phyloP scores from a whole-genome alignment of 495 filamentous ascomycete genomes.

The Neurospora sp. region DNA sequence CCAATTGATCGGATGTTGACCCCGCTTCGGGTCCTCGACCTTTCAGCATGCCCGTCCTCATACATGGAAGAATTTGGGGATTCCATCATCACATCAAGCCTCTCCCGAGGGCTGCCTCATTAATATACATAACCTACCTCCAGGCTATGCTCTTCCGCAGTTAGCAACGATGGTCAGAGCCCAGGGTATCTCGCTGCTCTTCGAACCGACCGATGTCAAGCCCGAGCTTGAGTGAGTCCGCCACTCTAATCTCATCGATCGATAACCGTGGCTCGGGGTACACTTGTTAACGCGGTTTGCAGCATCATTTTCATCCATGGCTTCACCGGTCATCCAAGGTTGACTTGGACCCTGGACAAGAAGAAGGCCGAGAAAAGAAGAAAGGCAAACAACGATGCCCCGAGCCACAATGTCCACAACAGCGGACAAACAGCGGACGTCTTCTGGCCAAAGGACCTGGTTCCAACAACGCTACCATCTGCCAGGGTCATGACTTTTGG shows the following conservation, averaged over 20 bases:
- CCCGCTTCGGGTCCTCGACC: neutral
- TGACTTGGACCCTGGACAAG: constrained; percentile 9
- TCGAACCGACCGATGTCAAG: neutral
- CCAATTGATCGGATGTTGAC: neutral
- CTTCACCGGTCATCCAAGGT: constrained; percentile 13
- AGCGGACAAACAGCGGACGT: neutral
- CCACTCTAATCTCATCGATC: neutral
- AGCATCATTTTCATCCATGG: constrained; percentile 21
- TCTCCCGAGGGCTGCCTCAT: neutral
- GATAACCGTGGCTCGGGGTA: neutral
- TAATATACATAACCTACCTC: neutral
- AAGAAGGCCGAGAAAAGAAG: neutral
- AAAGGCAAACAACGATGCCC: neutral
- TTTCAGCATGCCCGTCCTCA: neutral
- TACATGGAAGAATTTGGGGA: neutral
- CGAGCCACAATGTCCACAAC: neutral
- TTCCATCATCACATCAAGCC: neutral
- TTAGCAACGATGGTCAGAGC: neutral
- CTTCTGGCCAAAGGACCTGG: neutral
- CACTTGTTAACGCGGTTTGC: neutral
- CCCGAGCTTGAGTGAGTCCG: neutral
- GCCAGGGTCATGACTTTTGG: neutral
- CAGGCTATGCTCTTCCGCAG: neutral
- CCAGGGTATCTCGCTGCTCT: neutral
- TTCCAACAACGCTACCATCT: neutral